phyloP scores from a whole-genome alignment of 2,329 filamentous ascomycete genomes.

The Dichotomopilus funicola region DNA sequence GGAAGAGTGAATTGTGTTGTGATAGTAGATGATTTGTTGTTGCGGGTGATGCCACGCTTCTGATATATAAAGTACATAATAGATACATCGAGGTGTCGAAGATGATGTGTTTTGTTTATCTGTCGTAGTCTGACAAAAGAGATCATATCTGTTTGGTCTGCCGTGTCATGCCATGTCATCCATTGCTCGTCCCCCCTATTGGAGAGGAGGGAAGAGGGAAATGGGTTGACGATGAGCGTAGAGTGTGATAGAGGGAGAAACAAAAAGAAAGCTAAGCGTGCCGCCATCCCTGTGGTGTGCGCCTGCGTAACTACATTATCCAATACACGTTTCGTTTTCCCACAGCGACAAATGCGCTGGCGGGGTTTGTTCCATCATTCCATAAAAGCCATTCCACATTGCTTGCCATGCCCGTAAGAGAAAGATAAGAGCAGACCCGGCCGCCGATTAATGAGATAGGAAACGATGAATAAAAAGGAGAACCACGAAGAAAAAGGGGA shows the following conservation, averaged over 20 bases:
- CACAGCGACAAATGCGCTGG: neutral
- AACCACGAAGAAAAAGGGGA: neutral
- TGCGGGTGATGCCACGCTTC: too few relatives aligned
- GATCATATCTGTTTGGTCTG: slow-evolving; percentile 4
- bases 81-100: too few relatives aligned
- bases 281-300: neutral
- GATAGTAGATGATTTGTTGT: too few relatives aligned
- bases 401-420: neutral
- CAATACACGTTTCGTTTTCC: slow-evolving; percentile 3
- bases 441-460: too few relatives aligned
- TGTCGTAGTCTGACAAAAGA: slow-evolving; percentile 6
- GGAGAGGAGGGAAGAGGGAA: neutral
- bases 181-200: neutral
- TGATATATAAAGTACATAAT: too few relatives aligned
- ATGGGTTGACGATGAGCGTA: neutral
- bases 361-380: neutral
- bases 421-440: neutral
- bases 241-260: neutral
- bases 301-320: slow-evolving; percentile 7
- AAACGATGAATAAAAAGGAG: neutral
- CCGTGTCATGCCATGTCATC: neutral
- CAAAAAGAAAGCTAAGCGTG: neutral
- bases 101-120: neutral
- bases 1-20: too few relatives aligned
- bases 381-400: neutral